These are phyloP conservation scores for Taiwanofungus camphoratus DNA, from an alignment of 1,284 basidiomycete genomes.

Conservation along the genomic window DNA sequence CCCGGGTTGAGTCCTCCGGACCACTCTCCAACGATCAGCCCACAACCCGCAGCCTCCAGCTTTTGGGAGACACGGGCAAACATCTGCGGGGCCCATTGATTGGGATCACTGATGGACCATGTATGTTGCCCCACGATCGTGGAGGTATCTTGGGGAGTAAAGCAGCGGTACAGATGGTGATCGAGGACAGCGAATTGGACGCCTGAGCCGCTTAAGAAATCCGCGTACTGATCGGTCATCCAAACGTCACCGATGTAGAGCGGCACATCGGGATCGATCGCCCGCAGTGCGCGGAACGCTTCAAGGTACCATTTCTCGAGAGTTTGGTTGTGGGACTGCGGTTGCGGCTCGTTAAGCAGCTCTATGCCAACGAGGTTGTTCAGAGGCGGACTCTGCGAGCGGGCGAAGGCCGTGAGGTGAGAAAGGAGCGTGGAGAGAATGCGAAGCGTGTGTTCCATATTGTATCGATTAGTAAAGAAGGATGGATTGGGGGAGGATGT, in stretches of 20 bases:
- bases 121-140: conserved; percentile 59
- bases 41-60: conserved; percentile 46
- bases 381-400: conserved; percentile 33
- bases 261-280: conserved; percentile 51
- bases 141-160: conserved; percentile 56
- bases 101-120: conserved; percentile 35
- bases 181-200: conserved; percentile 61
- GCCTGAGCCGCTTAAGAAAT: conserved; percentile 38
- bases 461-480: conserved; percentile 43
- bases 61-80: conserved; percentile 39
- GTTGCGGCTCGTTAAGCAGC: conserved; percentile 78
- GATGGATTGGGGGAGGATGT: conserved; percentile 44
- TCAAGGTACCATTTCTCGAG: conserved; percentile 64
- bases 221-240: conserved; percentile 65
- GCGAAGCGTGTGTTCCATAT: conserved; percentile 52
- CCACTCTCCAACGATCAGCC: conserved; percentile 81
- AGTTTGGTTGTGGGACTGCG: conserved; percentile 40
- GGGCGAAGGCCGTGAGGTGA: conserved; percentile 36
- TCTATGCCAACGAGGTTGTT: conserved; percentile 78
- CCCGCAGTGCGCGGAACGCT: conserved; percentile 53
- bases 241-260: conserved; percentile 79
- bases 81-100: conserved; percentile 34
- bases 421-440: conserved; percentile 40
- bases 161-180: conserved; percentile 86
- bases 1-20: conserved; percentile 71